Evolutionary conservation across 2,329 filamentous ascomycete species (phyloP), one percentile per base, ranked within the genome.

Genomic region (Colletotrichum sp.): DNA sequence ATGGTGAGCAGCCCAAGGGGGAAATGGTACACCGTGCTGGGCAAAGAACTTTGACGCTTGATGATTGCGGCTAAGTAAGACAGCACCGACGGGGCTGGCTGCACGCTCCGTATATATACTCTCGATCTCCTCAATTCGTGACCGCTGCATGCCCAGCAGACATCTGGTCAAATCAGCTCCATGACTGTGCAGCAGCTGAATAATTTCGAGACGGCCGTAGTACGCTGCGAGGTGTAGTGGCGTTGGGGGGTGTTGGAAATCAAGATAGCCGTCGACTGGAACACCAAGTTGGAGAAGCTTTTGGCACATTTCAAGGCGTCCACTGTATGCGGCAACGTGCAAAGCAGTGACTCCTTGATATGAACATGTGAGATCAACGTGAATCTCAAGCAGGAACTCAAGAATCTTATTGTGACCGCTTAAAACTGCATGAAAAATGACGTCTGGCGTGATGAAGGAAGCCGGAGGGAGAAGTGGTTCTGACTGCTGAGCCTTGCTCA

Each of bases 201-300:
- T 30, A 10, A 70, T 12, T 6, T 18, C 22, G 0, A 13, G 0
- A 6, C 25, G 1, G 8, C 7, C 15, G 2, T 6, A 2, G 7
- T 16, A 7, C 0, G 65, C 27, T 16, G 70, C 70, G 10, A 72
- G 12, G 5, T 5, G 13, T 5, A 68, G 18, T 27, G 70, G 55
- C 9, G 70, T 34, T 0, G 64, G 70, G 5, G 12, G 18, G 12
- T 16, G 10, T 9, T 3, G 13, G 1, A 8, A 6, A 6, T 7
- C 10, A 3, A 4, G 2, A 6, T 52, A 18, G 2, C 56, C 34
- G 16, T 68, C 32, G 2, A 68, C 70, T 8, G 34, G 22, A 10
- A 32, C 18, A 8, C 62, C 62, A 34, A 60, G n/a, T 4, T 7
- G 5, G 8, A 72, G 32, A 22, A 72, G 70, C 16, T n/a, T 27